phyloP scores from a whole-genome alignment of 2,329 filamentous ascomycete genomes.

The Dothistroma septosporum region DNA sequence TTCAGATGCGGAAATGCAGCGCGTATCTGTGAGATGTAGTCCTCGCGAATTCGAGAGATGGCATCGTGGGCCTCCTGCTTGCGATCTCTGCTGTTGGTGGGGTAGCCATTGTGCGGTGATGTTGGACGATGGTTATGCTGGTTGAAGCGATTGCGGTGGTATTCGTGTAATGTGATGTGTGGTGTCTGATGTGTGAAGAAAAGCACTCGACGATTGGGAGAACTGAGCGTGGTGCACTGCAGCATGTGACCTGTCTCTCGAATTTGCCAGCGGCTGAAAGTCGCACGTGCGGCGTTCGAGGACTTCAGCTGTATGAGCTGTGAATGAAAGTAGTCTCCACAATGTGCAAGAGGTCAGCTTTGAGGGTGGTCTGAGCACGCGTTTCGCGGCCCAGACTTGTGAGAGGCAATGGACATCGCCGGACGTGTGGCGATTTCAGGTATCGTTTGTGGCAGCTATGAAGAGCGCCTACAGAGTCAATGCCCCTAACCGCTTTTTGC shows the following conservation, averaged over 20 bases:
- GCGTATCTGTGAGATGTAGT: background rate
- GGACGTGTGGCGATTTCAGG: conserved; percentile 2
- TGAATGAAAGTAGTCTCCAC: too few relatives aligned
- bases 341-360: too few relatives aligned
- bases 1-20: background rate
- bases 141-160: background rate
- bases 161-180: background rate
- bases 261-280: too few relatives aligned
- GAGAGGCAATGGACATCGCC: background rate
- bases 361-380: background rate
- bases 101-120: background rate
- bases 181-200: background rate
- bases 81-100: background rate
- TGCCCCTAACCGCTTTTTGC: conserved; percentile 4
- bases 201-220: too few relatives aligned
- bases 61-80: background rate
- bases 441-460: conserved; percentile 8
- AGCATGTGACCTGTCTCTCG: too few relatives aligned
- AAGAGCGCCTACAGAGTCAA: conserved; percentile 5
- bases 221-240: too few relatives aligned
- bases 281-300: too few relatives aligned
- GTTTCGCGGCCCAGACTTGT: background rate
- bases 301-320: too few relatives aligned
- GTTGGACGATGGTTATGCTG: too few relatives aligned
- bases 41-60: background rate